phyloP scores from a whole-genome alignment of 1,284 basidiomycete genomes.

The Schizophyllum commune region DNA sequence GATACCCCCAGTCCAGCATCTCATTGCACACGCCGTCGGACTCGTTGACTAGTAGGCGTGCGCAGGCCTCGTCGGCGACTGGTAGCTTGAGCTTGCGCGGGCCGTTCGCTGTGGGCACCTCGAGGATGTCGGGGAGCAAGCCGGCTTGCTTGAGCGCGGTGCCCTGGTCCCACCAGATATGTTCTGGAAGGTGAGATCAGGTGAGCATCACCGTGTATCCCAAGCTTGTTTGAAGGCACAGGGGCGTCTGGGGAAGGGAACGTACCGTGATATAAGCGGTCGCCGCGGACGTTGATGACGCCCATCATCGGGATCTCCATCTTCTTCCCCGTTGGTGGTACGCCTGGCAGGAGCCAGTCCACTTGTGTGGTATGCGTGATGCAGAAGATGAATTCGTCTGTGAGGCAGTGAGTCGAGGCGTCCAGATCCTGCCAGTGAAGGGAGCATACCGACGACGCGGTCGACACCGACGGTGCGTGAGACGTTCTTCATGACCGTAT shows the following conservation, averaged over 20 bases:
- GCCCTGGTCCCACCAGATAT: slow-evolving; percentile 45
- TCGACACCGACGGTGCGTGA: slow-evolving; percentile 47
- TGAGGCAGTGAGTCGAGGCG: not conserved
- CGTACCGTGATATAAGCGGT: slow-evolving; percentile 39
- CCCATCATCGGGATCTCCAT: slow-evolving; percentile 45
- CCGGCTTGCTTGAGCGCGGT: slow-evolving; percentile 34
- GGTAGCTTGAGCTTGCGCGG: slow-evolving; percentile 29
- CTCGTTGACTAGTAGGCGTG: slow-evolving; percentile 31
- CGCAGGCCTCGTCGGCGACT: slow-evolving; percentile 31
- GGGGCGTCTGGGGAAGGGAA: not conserved
- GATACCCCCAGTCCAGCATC: slow-evolving; percentile 26
- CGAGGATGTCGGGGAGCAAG: slow-evolving; percentile 23
- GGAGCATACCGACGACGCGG: slow-evolving; percentile 33
- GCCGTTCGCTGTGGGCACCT: slow-evolving; percentile 12
- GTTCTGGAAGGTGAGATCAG: slow-evolving; percentile 22
- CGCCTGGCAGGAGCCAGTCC: slow-evolving; percentile 41
- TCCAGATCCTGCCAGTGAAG: not conserved
- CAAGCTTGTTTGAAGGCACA: too few relatives aligned
- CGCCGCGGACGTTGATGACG: slow-evolving; percentile 49
- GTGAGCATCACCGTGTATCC: not conserved
- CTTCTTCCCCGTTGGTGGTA: slow-evolving; percentile 42
- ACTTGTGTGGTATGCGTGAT: slow-evolving; percentile 38
- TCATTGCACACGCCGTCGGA: slow-evolving; percentile 31
- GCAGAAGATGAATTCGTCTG: slow-evolving; percentile 41
- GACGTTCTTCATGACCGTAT: slow-evolving; percentile 33